Evolutionary conservation across 257 asterid species (phyloP).

Genomic region (Nicotiana sylvestris): DNA sequence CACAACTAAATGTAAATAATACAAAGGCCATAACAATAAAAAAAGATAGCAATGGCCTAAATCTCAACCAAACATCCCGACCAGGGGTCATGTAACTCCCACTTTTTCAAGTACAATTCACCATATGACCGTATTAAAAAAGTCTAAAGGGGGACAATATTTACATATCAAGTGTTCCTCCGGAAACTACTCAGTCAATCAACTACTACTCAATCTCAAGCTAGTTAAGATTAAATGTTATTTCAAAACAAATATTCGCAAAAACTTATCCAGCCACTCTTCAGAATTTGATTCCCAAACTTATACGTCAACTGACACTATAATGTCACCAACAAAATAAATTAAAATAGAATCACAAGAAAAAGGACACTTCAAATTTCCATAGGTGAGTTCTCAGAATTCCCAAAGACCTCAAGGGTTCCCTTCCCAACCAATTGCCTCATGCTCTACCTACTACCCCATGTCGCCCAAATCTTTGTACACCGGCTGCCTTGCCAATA

Average conservation of each 20-base stretch:
- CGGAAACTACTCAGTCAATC: not conserved
- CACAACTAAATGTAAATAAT: not conserved
- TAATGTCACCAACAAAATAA: not conserved
- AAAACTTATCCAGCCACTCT: not conserved
- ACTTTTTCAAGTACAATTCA: not conserved
- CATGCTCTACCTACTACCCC: not conserved
- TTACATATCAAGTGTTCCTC: not conserved
- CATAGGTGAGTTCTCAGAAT: not conserved
- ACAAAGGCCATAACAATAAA: not conserved
- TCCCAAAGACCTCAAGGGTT: not conserved
- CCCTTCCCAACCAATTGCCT: not conserved
- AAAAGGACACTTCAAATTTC: not conserved
- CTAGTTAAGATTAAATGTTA: not conserved
- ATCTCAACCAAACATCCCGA: not conserved
- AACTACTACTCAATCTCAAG: not conserved
- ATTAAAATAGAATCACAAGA: not conserved
- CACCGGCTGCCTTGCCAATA: not conserved
- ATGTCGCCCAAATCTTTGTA: not conserved
- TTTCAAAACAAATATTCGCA: not conserved
- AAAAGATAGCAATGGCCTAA: not conserved
- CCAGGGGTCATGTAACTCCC: not conserved
- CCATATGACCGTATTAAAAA: not conserved
- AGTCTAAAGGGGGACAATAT: not conserved
- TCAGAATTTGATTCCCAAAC: not conserved
- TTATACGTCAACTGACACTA: not conserved